Evolutionary conservation across 2,329 filamentous ascomycete genomes (phyloP).

Genomic region (Arthrobotrys sphaeroides): DNA sequence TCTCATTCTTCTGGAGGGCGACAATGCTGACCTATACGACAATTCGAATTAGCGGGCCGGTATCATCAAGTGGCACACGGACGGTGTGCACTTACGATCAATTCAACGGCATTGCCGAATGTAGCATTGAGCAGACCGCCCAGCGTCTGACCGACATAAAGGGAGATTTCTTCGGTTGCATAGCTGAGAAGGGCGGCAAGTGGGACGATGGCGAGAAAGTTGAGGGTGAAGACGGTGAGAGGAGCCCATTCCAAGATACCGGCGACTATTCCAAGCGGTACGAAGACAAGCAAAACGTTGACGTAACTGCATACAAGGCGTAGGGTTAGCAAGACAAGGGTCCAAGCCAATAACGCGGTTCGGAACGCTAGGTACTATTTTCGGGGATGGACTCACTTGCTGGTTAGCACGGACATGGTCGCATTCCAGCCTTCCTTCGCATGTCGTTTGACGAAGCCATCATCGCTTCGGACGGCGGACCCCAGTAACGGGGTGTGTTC

Average conservation of each 20-base stretch:
- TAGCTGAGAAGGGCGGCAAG: conserved; percentile 78
- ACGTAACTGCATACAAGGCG: conserved; percentile 60
- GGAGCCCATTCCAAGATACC: conserved; percentile 72
- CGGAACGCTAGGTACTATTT: conserved; percentile 6
- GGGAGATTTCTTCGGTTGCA: conserved; percentile 79
- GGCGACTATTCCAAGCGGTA: conserved; percentile 76
- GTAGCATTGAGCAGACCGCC: conserved; percentile 79
- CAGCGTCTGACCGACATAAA: conserved; percentile 76
- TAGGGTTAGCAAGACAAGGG: conserved; percentile 32
- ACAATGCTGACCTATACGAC: conserved; percentile 79
- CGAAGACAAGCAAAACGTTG: conserved; percentile 77
- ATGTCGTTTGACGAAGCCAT: conserved; percentile 51
- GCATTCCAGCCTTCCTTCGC: conserved; percentile 53
- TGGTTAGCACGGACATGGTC: conserved; percentile 51
- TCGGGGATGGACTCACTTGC: conserved; percentile 31
- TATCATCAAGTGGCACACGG: not conserved
- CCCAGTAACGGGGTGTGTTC: conserved; percentile 51
- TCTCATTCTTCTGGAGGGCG: conserved; percentile 83
- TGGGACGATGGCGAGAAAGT: conserved; percentile 83
- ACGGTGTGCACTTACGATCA: conserved; percentile 69
- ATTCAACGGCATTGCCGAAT: conserved; percentile 81
- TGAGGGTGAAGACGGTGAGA: conserved; percentile 76
- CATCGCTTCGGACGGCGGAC: conserved; percentile 19
- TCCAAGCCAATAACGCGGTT: conserved; percentile 51
- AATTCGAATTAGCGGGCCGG: conserved; percentile 11